Evolutionary conservation across 768 basidiomycete genomes (phyloP), one percentile per base, ranked within the genome.

Genomic region (Podaxis sp.): DNA sequence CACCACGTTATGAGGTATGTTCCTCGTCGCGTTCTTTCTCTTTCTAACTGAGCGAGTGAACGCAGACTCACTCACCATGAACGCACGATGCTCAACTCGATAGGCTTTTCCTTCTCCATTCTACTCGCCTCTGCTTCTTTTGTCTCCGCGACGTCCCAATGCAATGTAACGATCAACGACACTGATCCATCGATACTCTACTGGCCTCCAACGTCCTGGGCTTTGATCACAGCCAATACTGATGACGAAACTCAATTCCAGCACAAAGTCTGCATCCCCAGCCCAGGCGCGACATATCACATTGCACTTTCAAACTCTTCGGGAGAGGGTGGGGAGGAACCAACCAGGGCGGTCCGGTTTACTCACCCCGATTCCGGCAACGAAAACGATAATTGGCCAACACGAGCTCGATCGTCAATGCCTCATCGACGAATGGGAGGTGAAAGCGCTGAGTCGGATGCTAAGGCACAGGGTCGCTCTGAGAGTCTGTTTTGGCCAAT

Each of bases 161-260:
- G 15, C 33, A 77, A 81, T 64, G 64, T 74, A 11, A 78, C 78
- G 13, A 65, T 82, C 44, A 73, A 80, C 44, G 78, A 80, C 66
- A 69, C 73, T 11, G 72, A 79, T 63, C 68, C 75, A 0, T 72
- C 75, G 3, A 76, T 82, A 36, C 49, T 70, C n/a, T 81, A 81
- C 55, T 54, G 66, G 17, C 80, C 80, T 4, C 42, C 67, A n/a
- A 59, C 61, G 4, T 72, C 71, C 15, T 82, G 81, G 81, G 69
- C 68, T 59, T 64, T 75, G 13, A 78, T 70, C 61, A 36, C 57
- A 48, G 12, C 22, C 17, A 30, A 4, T 30, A 46, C 13, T 8
- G n/a, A n/a, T 3, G 30, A 0, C 46, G 12, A 19, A 39, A 62
- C 17, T 42, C 15, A 2, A 39, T 39, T 54, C 24, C 52, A 26